Percentiles rank a stretch among this genome's conserved stretches.
phyloP scores from a whole-genome alignment of 352 stramenopile species.

The Phytophthora sp. region DNA sequence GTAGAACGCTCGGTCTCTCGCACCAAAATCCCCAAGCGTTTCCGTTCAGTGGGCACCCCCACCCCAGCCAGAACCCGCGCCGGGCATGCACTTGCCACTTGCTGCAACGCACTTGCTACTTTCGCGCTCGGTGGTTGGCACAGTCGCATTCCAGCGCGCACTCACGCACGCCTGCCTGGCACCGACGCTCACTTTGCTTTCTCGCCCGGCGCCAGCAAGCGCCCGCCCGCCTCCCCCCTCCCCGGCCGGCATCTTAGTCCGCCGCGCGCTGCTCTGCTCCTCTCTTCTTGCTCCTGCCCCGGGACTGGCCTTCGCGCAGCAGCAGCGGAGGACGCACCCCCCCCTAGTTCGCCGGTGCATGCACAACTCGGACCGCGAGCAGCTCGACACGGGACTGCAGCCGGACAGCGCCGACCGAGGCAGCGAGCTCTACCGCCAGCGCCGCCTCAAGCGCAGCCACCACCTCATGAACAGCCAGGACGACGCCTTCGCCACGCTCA shows the following conservation, averaged over 20 bases:
- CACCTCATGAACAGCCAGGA: slow-evolving; percentile 41
- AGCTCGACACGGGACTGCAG: slow-evolving; percentile 36
- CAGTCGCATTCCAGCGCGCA: slow-evolving; percentile 18
- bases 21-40: slow-evolving; percentile 39
- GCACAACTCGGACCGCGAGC: slow-evolving; percentile 39
- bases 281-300: slow-evolving; percentile 1
- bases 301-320: neutral
- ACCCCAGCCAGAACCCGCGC: slow-evolving; percentile 39
- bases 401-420: slow-evolving; percentile 32
- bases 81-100: slow-evolving; percentile 43
- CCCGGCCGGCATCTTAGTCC: neutral
- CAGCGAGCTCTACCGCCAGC: slow-evolving; percentile 39
- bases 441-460: slow-evolving; percentile 37
- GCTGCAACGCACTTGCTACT: slow-evolving; percentile 50
- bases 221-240: slow-evolving; percentile 12
- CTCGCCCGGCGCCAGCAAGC: slow-evolving; percentile 30
- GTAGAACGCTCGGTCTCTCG: slow-evolving; percentile 32
- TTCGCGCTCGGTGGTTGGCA: slow-evolving; percentile 36
- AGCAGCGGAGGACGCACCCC: slow-evolving; percentile 9
- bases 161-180: slow-evolving; percentile 1
- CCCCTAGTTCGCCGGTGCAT: slow-evolving; percentile 22
- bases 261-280: neutral
- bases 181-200: slow-evolving; percentile 36
- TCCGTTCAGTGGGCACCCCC: slow-evolving; percentile 38
- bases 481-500: slow-evolving; percentile 45